Base-by-base conservation (phyloP, 768 basidiomycete species). In the Naganishia randhawae region DNA sequence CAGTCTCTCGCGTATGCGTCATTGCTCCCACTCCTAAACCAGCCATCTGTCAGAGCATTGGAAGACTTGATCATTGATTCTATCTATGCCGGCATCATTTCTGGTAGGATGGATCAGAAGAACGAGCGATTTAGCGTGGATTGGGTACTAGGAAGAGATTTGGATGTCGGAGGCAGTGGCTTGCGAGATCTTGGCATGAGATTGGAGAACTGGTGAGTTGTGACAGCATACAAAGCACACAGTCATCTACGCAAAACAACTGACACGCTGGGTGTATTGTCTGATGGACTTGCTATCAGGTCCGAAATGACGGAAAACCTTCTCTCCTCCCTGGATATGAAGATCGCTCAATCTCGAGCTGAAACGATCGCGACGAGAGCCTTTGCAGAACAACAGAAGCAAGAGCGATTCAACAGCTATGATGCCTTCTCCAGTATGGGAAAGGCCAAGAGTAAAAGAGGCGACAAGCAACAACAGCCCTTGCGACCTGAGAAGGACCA, bases 51-150 rank as follows among this genome's bases (percentile, higher is more conserved):
- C 67, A 88, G 94, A 64, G 90, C 90, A 66, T 87, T 99, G 2
- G 95, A 99, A 79, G 94, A 97, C 80, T 86, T 97, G 71, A 90
- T 98, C 76, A 98, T 99, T 78, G 93, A 97, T 74, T 90, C 90
- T 13, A 93, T 97, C 79, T 98, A 97, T 81, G 86, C 90, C 45
- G 89, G 91, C 77, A 83, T 96, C 42, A 84, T 99, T 41, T 86
- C 87, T 57, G 95, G 92, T 11, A 92, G 91, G 76, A 87, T 99
- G 55, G 85, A 90, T 73, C 86, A 87, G 71, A 29, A 52, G n/a
- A 33, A 48, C 27, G 65, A 35, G 17, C 88, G 92, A 72, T 84
- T 98, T 67, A 90, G 95, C 79, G 87, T 98, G 39, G 90, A 95
- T 80, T 92, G 91, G 75, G 91, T 89, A 0, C 88, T 93, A 84